phyloP scores from a whole-genome alignment of 345 rosid genomes.

The Syzygium grande region DNA sequence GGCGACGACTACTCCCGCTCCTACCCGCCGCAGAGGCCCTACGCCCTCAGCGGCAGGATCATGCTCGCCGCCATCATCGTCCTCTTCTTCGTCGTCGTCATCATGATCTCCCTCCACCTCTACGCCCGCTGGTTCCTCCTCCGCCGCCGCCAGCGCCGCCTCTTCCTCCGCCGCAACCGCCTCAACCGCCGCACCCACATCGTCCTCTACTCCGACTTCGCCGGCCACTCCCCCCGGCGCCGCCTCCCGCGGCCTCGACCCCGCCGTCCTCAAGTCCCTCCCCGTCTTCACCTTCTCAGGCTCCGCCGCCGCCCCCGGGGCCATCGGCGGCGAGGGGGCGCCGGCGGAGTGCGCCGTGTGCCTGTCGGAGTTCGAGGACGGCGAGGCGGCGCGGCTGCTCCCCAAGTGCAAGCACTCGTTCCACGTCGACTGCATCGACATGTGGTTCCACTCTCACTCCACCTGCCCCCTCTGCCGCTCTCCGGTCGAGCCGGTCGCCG shows the following conservation, averaged over 20 bases:
- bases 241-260: slow-evolving; percentile 46
- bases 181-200: slow-evolving; percentile 30
- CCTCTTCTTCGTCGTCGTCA: slow-evolving; percentile 60
- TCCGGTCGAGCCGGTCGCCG: slow-evolving; percentile 38
- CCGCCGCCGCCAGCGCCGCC: slow-evolving; percentile 46
- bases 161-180: slow-evolving; percentile 26
- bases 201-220: slow-evolving; percentile 42
- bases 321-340: slow-evolving; percentile 24
- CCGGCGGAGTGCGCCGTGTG: slow-evolving; percentile 77
- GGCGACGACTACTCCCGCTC: no score
- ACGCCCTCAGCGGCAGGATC: slow-evolving; percentile 57
- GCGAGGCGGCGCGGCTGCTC: slow-evolving; percentile 65
- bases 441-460: slow-evolving; percentile 95
- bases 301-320: slow-evolving; percentile 18
- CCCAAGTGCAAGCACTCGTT: slow-evolving; percentile 83
- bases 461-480: slow-evolving; percentile 92
- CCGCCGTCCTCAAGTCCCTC: slow-evolving; percentile 45
- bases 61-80: slow-evolving; percentile 63
- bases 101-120: slow-evolving; percentile 66
- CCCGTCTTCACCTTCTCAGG: slow-evolving; percentile 53
- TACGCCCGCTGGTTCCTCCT: slow-evolving; percentile 90
- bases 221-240: slow-evolving; percentile 2
- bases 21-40: neutral
- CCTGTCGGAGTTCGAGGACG: slow-evolving; percentile 72
- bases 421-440: slow-evolving; percentile 80